phyloP scores from a whole-genome alignment of 805 yeast genomes.

The Zygosaccharomyces lentus region DNA sequence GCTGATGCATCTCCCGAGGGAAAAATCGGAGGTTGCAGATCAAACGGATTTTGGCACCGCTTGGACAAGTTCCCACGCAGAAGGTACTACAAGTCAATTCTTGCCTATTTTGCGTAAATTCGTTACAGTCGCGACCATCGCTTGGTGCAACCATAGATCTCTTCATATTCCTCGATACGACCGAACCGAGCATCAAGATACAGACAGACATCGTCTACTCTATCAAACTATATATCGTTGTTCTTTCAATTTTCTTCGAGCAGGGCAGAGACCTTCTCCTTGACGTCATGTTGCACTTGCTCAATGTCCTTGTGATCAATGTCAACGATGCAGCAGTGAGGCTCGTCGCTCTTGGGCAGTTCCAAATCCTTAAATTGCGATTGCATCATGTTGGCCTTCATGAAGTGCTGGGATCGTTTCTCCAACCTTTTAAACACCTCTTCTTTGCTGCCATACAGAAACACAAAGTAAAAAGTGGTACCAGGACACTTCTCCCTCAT shows the following conservation, averaged over 20 bases:
- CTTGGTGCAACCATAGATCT: no score
- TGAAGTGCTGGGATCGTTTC: conserved; percentile 70
- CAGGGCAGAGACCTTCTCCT: conserved; percentile 7
- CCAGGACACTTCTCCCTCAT: conserved; percentile 39
- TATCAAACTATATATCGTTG: neutral
- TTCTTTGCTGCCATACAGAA: conserved; percentile 60
- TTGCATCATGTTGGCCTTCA: conserved; percentile 81
- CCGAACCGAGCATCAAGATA: no score
- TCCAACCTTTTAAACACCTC: conserved; percentile 58
- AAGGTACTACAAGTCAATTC: no score
- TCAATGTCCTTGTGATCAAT: conserved; percentile 27
- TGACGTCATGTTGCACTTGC: conserved; percentile 24
- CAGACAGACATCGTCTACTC: neutral
- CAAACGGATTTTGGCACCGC: no score
- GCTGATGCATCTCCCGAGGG: no score
- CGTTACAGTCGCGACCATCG: no score
- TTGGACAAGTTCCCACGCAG: no score
- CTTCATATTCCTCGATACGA: no score
- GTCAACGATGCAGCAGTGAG: conserved; percentile 29
- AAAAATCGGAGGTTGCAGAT: no score
- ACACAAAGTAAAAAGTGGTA: conserved; percentile 53
- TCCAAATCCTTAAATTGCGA: conserved; percentile 75
- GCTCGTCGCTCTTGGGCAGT: conserved; percentile 48
- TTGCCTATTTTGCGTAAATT: no score
- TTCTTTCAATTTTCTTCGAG: neutral